Evolutionary conservation across 768 basidiomycete genomes (phyloP).

Genomic region (Hygrocybe coccinea): DNA sequence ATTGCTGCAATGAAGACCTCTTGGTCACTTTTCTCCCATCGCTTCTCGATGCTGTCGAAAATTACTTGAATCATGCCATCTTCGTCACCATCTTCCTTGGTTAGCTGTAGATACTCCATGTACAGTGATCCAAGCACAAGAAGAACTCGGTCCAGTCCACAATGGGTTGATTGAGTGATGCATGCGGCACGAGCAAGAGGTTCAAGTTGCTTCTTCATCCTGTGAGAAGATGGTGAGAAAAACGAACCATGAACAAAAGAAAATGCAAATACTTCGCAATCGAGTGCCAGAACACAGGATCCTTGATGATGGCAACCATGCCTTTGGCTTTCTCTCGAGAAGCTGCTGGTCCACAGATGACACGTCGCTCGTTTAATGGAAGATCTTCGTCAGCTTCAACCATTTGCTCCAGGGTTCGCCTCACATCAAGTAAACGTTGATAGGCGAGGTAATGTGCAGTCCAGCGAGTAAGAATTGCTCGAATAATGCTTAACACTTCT

Average conservation of each 20-base stretch:
- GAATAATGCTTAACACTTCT: constrained; percentile 15
- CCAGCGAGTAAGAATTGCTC: constrained; percentile 28
- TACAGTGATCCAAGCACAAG: constrained; percentile 7
- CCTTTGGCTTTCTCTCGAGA: constrained; percentile 16
- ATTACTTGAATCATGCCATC: constrained; percentile 4
- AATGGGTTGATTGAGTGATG: constrained; percentile 22
- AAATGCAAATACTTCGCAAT: constrained; percentile 13
- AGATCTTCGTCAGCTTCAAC: constrained; percentile 14
- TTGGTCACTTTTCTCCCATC: constrained; percentile 28
- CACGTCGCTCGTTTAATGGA: constrained; percentile 7
- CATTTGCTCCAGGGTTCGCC: constrained; percentile 5
- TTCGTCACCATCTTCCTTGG: background rate
- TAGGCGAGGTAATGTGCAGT: constrained; percentile 29
- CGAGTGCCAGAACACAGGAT: constrained; percentile 28
- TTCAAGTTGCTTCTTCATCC: constrained; percentile 15
- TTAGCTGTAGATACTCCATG: constrained; percentile 2
- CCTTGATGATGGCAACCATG: constrained; percentile 27
- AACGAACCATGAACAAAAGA: constrained; percentile 7
- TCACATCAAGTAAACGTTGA: constrained; percentile 21
- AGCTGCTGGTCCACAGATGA: constrained; percentile 10
- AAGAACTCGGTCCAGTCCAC: constrained; percentile 9
- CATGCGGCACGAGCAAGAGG: constrained; percentile 19
- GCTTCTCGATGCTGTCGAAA: constrained; percentile 18
- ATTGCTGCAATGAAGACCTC: constrained; percentile 28
- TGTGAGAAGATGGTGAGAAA: constrained; percentile 2